Base-by-base conservation (phyloP, 495 filamentous ascomycete genomes). In the Xeromyces bisporus region DNA sequence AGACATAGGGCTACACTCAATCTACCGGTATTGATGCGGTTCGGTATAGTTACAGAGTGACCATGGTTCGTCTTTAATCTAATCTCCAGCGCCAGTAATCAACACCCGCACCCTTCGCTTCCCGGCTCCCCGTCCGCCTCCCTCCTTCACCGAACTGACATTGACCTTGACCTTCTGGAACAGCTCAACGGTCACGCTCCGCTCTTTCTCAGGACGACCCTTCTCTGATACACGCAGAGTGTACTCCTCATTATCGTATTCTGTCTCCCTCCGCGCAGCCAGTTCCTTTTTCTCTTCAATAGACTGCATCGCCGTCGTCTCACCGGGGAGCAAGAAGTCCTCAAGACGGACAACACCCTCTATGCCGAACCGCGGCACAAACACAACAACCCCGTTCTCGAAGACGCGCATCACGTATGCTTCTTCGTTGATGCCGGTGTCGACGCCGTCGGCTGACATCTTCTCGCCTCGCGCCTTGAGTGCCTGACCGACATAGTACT, bases 391-490 rank as follows among this genome's bases (percentile, higher is more conserved):
- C 3, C 89, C 89, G 52, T 97, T 97, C 42, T 80, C 81, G 47
- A 97, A 94, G 12, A 97, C 77, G 51, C 80, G 80, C 78, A 97
- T 93, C 14, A 94, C 73, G 48, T 91, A 96, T 2, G 80, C 89
- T 32, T 94, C 85, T 53, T 93, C 86, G 32, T 78, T 73, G 9
- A 80, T 56, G 6, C 55, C 55, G 1, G 39, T 40, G 28, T 62
- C 52, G 7, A 50, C 48, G 9, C 51, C 53, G 26, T 47, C 40
- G 13, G 38, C 42, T n/a, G 53, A 43, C 37, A 61, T 38, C 46
- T 57, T 61, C 43, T 66, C 62, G 7, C 83, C 71, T 23, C 76
- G 72, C 9, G 83, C 82, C 54, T 89, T 89, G 20, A 96, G 71
- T 2, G 86, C 82, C 54, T 96, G 89, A 0, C 89, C 89, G 6